phyloP scores from a whole-genome alignment of 2,329 filamentous ascomycete genomes.

The Verticillium alfalfae region DNA sequence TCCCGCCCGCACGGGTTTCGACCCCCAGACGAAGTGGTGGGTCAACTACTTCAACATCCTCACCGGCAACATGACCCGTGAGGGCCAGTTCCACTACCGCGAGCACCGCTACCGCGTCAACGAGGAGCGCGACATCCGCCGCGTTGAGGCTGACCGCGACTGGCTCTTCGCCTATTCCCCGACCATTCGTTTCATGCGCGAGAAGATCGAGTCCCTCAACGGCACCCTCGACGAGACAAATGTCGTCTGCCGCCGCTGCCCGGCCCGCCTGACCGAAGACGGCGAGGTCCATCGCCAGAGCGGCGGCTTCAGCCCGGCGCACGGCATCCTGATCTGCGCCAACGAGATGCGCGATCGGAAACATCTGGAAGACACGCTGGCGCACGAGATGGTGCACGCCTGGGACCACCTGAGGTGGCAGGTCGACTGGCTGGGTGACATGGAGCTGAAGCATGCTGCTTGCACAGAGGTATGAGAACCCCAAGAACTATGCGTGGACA shows the following conservation, averaged over 20 bases:
- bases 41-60: constrained; percentile 82
- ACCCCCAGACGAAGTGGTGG: constrained; percentile 60
- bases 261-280: constrained; percentile 47
- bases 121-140: constrained; percentile 71
- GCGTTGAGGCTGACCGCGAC: constrained; percentile 76
- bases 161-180: constrained; percentile 83
- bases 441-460: constrained; percentile 78
- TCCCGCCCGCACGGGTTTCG: constrained; percentile 57
- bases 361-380: constrained; percentile 87
- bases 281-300: constrained; percentile 59
- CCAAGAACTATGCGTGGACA: background rate
- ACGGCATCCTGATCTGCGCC: constrained; percentile 87
- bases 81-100: constrained; percentile 72
- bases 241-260: constrained; percentile 78
- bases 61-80: constrained; percentile 62
- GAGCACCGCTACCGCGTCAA: constrained; percentile 68
- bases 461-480: constrained; percentile 70
- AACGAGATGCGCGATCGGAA: constrained; percentile 78
- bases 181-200: constrained; percentile 77
- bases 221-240: constrained; percentile 68
- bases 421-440: constrained; percentile 69
- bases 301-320: constrained; percentile 80
- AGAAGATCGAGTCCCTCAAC: constrained; percentile 75
- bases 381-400: constrained; percentile 97
- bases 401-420: constrained; percentile 93